Conservation (phyloP, 495 filamentous ascomycete genomes). For the Talaromyces thailandensis region DNA sequence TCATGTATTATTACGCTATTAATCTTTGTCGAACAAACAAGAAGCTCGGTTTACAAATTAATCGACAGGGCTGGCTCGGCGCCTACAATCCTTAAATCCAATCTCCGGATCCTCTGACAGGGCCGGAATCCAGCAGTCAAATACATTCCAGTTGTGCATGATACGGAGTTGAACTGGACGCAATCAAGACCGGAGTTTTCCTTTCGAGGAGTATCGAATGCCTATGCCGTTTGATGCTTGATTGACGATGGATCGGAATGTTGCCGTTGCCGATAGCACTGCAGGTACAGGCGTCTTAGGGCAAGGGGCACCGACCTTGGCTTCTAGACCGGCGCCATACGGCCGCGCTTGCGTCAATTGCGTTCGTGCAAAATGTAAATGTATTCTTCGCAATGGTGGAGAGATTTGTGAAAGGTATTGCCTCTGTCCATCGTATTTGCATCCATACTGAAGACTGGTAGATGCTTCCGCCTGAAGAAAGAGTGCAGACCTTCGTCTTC, state of each 20-base stretch:
- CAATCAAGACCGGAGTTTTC: background rate
- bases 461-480: conserved; percentile 32
- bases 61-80: background rate
- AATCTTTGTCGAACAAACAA: background rate
- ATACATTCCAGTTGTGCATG: background rate
- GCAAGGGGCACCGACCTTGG: background rate
- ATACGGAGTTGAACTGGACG: background rate
- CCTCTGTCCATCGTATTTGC: background rate
- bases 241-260: background rate
- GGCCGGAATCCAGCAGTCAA: background rate
- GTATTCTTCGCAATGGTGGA: conserved; percentile 26
- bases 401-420: conserved; percentile 31
- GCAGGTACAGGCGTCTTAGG: background rate
- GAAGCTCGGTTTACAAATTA: background rate
- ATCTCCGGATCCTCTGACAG: background rate
- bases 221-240: background rate
- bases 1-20: background rate
- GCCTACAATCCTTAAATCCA: background rate
- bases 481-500: conserved; percentile 21
- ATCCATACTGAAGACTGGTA: conserved; percentile 5
- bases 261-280: background rate
- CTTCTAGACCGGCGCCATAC: conserved; percentile 24
- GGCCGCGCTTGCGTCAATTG: conserved; percentile 43
- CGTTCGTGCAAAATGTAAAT: conserved; percentile 42
- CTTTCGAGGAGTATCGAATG: background rate